A percentile compares a stretch with the other conserved stretches of the same genome.
Evolutionary conservation across 306 rosid species (phyloP).

Genomic region (Prunus kanzakura): DNA sequence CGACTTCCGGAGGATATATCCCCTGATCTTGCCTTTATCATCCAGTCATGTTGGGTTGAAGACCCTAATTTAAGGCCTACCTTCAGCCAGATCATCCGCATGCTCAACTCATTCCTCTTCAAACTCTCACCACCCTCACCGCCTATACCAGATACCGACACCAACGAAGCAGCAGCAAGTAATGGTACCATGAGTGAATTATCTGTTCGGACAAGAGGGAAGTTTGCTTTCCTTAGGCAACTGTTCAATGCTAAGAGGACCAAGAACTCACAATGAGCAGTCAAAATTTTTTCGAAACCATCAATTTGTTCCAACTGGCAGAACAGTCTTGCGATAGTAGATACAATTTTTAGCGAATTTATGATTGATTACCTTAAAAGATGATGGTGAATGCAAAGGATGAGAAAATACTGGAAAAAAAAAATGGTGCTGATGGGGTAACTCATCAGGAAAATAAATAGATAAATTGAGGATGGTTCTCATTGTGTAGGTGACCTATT

Average conservation of each 20-base stretch:
- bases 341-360: not conserved
- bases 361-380: slow-evolving; percentile 15
- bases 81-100: slow-evolving; percentile 78
- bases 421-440: slow-evolving; percentile 4
- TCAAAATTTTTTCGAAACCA: slow-evolving; percentile 33
- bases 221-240: slow-evolving; percentile 74
- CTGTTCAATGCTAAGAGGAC: slow-evolving; percentile 76
- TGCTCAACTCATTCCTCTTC: slow-evolving; percentile 72
- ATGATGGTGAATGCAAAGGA: slow-evolving; percentile 4
- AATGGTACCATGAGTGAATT: slow-evolving; percentile 54
- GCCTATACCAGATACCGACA: slow-evolving; percentile 41
- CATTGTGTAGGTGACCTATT: slow-evolving; percentile 28
- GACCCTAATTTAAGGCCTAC: slow-evolving; percentile 84
- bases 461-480: slow-evolving; percentile 2
- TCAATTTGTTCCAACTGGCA: slow-evolving; percentile 25
- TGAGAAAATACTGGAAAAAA: not conserved
- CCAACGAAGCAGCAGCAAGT: slow-evolving; percentile 47
- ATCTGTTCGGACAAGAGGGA: slow-evolving; percentile 69
- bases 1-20: slow-evolving; percentile 67
- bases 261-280: slow-evolving; percentile 61
- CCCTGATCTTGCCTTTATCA: slow-evolving; percentile 70
- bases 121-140: slow-evolving; percentile 58
- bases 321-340: slow-evolving; percentile 10
- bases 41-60: slow-evolving; percentile 96
- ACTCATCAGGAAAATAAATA: slow-evolving; percentile 15